Conservation (phyloP, 179 eudicot genomes). For the Spergularia azorica region DNA sequence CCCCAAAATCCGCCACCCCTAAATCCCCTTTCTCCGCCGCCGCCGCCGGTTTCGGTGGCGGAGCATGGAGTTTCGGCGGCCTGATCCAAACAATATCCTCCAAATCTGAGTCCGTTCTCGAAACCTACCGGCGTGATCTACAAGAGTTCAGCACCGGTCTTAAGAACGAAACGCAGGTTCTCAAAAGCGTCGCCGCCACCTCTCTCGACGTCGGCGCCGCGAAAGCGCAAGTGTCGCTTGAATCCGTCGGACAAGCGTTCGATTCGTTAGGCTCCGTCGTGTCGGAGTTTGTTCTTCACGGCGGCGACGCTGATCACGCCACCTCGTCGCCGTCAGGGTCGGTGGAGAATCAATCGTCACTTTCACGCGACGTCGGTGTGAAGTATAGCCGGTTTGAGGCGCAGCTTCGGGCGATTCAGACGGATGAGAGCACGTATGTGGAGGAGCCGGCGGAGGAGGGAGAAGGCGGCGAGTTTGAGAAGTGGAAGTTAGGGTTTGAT, state of each 20-base stretch:
- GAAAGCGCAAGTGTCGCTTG: slow-evolving; percentile 58
- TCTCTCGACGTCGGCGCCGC: slow-evolving; percentile 68
- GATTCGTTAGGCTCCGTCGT: slow-evolving; percentile 46
- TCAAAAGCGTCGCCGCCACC: slow-evolving; percentile 57
- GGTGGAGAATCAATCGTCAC: not conserved
- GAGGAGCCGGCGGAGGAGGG: slow-evolving; percentile 60
- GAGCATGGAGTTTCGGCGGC: slow-evolving; percentile 67
- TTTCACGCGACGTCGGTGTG: slow-evolving; percentile 20
- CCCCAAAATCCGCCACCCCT: slow-evolving; percentile 16
- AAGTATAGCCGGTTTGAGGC: slow-evolving; percentile 61
- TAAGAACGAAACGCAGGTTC: slow-evolving; percentile 50
- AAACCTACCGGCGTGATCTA: slow-evolving; percentile 69
- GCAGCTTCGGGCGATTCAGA: slow-evolving; percentile 57
- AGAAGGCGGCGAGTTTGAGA: slow-evolving; percentile 54
- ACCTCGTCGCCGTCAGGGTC: not conserved
- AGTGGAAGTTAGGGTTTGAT: slow-evolving; percentile 66
- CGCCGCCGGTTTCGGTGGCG: not conserved
- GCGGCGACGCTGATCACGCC: slow-evolving; percentile 4
- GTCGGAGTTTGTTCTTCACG: slow-evolving; percentile 48
- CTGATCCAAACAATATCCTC: slow-evolving; percentile 55
- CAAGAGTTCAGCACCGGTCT: slow-evolving; percentile 69
- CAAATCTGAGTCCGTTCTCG: slow-evolving; percentile 70
- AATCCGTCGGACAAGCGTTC: slow-evolving; percentile 48
- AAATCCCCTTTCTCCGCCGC: slow-evolving; percentile 14
- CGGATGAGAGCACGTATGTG: slow-evolving; percentile 49